phyloP scores from a whole-genome alignment of 2,329 filamentous ascomycete genomes.

The Colletotrichum godetiae region DNA sequence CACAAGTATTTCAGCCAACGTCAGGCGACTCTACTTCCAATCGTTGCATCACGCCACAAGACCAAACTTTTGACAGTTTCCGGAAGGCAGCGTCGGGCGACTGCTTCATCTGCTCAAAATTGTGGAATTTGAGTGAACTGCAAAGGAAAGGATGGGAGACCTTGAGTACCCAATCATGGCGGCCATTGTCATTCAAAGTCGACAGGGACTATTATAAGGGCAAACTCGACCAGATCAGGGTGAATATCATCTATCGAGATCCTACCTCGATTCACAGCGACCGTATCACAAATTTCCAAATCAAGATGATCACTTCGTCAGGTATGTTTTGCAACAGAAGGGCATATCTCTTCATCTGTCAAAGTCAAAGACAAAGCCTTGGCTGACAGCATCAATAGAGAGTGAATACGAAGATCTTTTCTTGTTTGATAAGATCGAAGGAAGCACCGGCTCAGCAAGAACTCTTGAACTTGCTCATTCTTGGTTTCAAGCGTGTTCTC shows the following conservation, averaged over 20 bases:
- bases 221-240: not conserved
- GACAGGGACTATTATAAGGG: not conserved
- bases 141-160: not conserved
- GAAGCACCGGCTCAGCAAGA: not conserved
- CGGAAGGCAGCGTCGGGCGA: not conserved
- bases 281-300: accelerated
- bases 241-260: accelerated
- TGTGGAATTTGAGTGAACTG: not conserved
- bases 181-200: not conserved
- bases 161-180: not conserved
- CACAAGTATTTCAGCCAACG: not conserved
- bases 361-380: too few relatives aligned
- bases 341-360: too few relatives aligned
- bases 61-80: not conserved
- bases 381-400: accelerated
- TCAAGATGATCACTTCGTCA: not conserved
- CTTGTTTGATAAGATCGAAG: not conserved
- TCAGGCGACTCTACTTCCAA: not conserved
- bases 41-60: not conserved
- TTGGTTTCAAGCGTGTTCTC: accelerated
- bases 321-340: not conserved
- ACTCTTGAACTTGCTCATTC: not conserved
- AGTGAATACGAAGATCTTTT: not conserved
- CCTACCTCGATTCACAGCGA: not conserved
- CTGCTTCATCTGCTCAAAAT: not conserved